Evolutionary conservation across 2,329 filamentous ascomycete species (phyloP), one percentile per base, ranked within the genome.

Genomic region (Cladorrhinum sp.): DNA sequence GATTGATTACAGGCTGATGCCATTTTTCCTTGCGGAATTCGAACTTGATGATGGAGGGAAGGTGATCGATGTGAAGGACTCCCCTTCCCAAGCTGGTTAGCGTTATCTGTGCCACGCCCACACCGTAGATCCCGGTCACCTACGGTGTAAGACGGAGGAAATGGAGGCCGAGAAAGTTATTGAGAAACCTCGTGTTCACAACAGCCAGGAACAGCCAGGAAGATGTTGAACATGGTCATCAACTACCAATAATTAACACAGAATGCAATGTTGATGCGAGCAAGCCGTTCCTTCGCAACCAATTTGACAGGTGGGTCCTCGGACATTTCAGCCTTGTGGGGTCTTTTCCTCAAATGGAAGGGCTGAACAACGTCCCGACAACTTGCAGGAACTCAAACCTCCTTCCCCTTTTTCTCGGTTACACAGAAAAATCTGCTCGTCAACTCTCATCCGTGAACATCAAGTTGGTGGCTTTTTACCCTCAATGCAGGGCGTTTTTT

Each of bases 291-390:
- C n/a, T n/a, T n/a, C n/a, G n/a, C n/a, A n/a, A 42, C 36, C 36
- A 42, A 10, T 36, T 16, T 12, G 33, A 36, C 9, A 36, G 14
- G 33, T 46, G 42, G 42, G n/a, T 46, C 42, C n/a, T 46, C 42
- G 49, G 49, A 51, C 24, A 26, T 28, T 24, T 51, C 49, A 51
- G 49, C 49, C 49, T n/a, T 51, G 49, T 51, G 23, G 46, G 49
- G 12, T 28, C 21, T 6, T 12, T 51, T 12, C 49, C 49, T 12
- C 2, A 24, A 24, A 51, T 23, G 18, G 18, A 46, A 46, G 42
- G 42, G 42, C 42, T 51, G 49, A 51, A 51, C n/a, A 24, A 24
- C 49, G 20, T 28, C 14, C 49, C 49, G 49, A 51, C 21, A 51
- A 26, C 49, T 26, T 51, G 49, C 49, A 51, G 49, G 24, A 24